A percentile compares a stretch with the other conserved stretches of the same genome.
Conservation (phyloP, 2,329 filamentous ascomycete genomes). For the Lasiodiplodia sp. region DNA sequence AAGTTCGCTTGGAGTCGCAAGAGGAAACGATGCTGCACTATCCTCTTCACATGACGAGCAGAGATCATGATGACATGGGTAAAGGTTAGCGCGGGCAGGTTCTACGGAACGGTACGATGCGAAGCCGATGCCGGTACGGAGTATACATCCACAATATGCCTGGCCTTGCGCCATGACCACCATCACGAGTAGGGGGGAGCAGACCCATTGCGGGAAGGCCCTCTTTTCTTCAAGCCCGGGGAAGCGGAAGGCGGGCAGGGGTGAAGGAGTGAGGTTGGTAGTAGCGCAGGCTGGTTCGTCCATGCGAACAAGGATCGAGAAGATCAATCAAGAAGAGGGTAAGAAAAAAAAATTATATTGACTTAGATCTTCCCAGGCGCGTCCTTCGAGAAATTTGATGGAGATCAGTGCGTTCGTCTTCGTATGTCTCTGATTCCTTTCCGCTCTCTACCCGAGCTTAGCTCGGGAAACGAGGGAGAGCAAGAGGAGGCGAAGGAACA, state of each 20-base stretch:
- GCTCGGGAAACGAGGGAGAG: neutral
- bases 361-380: neutral
- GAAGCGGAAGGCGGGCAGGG: neutral
- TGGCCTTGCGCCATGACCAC: neutral
- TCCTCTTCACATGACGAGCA: neutral
- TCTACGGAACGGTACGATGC: neutral
- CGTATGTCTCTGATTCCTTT: neutral
- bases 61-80: neutral
- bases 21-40: neutral
- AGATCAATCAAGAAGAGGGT: neutral
- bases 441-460: neutral
- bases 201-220: neutral
- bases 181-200: neutral
- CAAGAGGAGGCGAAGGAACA: neutral
- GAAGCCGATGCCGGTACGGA: neutral
- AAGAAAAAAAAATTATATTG: neutral
- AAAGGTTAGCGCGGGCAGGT: neutral
- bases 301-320: neutral
- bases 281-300: neutral
- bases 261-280: neutral
- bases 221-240: neutral
- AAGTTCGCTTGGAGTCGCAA: neutral
- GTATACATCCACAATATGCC: neutral
- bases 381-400: constrained; percentile 1
- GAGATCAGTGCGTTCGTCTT: neutral